Percentiles rank a stretch among this genome's conserved stretches.
Conservation (phyloP, 768 basidiomycete species). For the Leccinum subtestaceum region DNA sequence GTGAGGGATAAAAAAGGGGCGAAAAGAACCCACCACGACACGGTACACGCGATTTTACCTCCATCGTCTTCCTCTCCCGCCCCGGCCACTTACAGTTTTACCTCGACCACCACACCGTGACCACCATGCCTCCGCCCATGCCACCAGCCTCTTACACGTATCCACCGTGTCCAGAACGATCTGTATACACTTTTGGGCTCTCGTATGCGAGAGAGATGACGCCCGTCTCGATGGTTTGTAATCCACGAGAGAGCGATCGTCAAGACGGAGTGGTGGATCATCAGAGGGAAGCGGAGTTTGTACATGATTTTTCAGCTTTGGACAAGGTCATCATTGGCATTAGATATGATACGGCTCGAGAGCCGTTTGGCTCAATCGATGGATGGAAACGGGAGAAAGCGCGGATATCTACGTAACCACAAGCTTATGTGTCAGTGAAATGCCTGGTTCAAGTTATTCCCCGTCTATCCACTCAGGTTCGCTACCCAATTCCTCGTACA, state of each 20-base stretch:
- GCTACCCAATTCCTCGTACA: neutral
- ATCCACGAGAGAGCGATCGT: conserved; percentile 66
- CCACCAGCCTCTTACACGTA: conserved; percentile 73
- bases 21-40: conserved; percentile 63
- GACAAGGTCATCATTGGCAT: conserved; percentile 38
- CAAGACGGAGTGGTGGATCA: conserved; percentile 61
- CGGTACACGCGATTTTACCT: conserved; percentile 63
- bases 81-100: conserved; percentile 28
- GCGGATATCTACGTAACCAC: no score
- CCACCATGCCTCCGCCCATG: conserved; percentile 72
- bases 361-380: no score
- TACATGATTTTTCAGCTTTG: conserved; percentile 79
- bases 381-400: no score
- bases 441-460: neutral
- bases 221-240: conserved; percentile 75
- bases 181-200: conserved; percentile 72
- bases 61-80: conserved; percentile 47
- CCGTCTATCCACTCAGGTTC: neutral
- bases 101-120: conserved; percentile 57
- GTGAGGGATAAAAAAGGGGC: conserved; percentile 4
- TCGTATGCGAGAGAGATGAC: conserved; percentile 66
- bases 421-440: no score
- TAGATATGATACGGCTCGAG: no score
- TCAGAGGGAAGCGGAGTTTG: conserved; percentile 59
- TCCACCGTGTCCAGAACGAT: conserved; percentile 61